A percentile compares a stretch with the other conserved stretches of the same genome.
phyloP scores from a whole-genome alignment of 2,329 filamentous ascomycete genomes.

The Alternaria postmessia region DNA sequence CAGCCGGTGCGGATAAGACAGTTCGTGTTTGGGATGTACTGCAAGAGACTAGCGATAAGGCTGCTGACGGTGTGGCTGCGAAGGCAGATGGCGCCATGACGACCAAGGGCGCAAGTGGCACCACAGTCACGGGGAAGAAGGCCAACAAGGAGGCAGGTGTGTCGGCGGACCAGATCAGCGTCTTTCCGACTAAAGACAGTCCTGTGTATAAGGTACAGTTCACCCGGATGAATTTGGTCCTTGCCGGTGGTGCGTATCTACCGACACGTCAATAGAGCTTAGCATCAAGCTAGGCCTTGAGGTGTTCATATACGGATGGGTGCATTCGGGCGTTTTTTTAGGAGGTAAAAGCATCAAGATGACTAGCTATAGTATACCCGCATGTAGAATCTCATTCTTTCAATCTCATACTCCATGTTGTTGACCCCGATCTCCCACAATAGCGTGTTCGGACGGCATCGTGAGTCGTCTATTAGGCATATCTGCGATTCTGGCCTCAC shows the following conservation, averaged over 20 bases:
- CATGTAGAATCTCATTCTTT: conserved; percentile 6
- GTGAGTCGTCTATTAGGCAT: background rate
- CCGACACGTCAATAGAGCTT: conserved; percentile 45
- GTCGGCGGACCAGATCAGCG: conserved; percentile 90
- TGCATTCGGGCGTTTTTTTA: conserved; percentile 1
- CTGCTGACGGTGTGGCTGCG: conserved; percentile 57
- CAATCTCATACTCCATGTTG: background rate
- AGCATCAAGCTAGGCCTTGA: background rate
- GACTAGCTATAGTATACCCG: conserved; percentile 11
- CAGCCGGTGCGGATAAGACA: conserved; percentile 88
- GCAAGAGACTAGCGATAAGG: conserved; percentile 68
- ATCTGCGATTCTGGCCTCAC: background rate
- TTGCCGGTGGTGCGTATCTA: conserved; percentile 79
- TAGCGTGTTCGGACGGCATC: background rate
- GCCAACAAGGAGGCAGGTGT: conserved; percentile 90
- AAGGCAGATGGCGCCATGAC: conserved; percentile 64
- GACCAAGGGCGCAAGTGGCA: conserved; percentile 58
- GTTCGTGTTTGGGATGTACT: conserved; percentile 93
- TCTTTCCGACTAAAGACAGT: conserved; percentile 95
- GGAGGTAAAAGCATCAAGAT: background rate
- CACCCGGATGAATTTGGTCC: conserved; percentile 91
- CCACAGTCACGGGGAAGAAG: conserved; percentile 63
- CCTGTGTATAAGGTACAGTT: conserved; percentile 93
- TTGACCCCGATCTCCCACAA: background rate
- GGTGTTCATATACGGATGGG: background rate